These are phyloP conservation scores for Plasmodium coatneyi DNA, from an alignment of 169 alveolate genomes.

Conservation along the genomic window DNA sequence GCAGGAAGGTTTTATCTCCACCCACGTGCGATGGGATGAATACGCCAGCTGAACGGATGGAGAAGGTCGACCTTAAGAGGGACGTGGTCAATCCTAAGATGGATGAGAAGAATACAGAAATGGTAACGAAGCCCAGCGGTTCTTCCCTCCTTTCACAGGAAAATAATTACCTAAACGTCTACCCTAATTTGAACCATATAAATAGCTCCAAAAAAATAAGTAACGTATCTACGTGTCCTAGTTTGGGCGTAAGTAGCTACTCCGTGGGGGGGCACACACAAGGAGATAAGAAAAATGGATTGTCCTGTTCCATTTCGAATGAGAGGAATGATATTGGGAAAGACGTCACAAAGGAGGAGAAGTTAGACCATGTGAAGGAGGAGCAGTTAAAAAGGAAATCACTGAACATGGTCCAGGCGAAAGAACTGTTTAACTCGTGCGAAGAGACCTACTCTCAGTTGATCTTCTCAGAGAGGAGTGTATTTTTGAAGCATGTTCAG, in stretches of 20 bases:
- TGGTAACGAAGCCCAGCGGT: not conserved
- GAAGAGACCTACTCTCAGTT: not conserved
- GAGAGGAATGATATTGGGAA: not conserved
- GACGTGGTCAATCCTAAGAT: not conserved
- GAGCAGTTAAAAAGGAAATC: not conserved
- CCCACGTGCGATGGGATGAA: not conserved
- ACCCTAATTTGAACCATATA: not conserved
- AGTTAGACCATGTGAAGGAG: not conserved
- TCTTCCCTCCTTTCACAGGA: not conserved
- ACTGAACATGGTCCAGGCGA: not conserved
- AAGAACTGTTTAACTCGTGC: conserved; percentile 3
- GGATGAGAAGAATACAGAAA: not conserved
- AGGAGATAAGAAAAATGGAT: not conserved
- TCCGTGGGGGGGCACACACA: not conserved
- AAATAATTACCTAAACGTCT: not conserved
- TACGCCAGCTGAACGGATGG: not conserved
- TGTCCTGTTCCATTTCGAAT: not conserved
- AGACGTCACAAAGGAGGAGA: not conserved
- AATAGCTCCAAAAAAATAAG: conserved; percentile 47
- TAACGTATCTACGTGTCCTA: conserved; percentile 73
- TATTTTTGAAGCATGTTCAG: not conserved
- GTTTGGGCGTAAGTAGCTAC: not conserved
- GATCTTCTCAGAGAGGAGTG: not conserved
- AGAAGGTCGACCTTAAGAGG: not conserved
- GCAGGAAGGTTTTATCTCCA: not conserved